Base-by-base conservation (phyloP, 768 basidiomycete genomes). In the Lactifluus piperatus region DNA sequence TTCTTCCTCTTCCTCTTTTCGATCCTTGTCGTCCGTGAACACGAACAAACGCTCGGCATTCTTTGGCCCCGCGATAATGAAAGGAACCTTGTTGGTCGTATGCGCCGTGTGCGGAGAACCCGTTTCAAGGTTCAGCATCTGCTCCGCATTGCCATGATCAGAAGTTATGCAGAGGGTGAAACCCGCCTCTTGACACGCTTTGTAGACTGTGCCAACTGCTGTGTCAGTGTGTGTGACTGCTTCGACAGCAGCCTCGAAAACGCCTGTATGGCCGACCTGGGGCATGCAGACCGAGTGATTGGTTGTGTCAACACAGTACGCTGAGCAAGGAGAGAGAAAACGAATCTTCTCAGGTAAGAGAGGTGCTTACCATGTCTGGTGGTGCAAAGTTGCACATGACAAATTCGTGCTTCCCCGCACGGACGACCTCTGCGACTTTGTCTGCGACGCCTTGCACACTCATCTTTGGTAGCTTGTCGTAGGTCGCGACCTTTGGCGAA, bases 361-460 rank as follows among this genome's bases (percentile, higher is more conserved):
- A 45, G 51, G 32, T 44, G 69, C 73, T 39, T 49, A 86, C 94
- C 94, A 97, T 95, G 68, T 97, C 94, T 4, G 94, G 94, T 36
- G 94, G 94, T 4, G 94, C 94, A 71, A 95, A 97, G 75, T 95
- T 97, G 77, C 92, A 95, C 93, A 97, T 97, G 58, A 97, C 81
- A 68, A 97, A 97, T 45, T 94, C 88, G 67, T 90, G 80, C 47
- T 84, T 77, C 56, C 77, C 73, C 65, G 76, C 75, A 67, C 79
- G 79, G 63, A 97, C 80, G 8, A 93, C 79, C 71, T 91, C 86
- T 1, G 90, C 89, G n/a, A 97, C 93, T 71, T 91, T 91, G 67
- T 93, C 88, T 0, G 92, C 94, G 18, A 97, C 94, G 39, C 76
- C 81, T 63, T 90, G 86, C 4, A 84, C 92, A 68, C 84, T 88